phyloP scores from a whole-genome alignment of 495 filamentous ascomycete genomes.

The Bacidia rubella region DNA sequence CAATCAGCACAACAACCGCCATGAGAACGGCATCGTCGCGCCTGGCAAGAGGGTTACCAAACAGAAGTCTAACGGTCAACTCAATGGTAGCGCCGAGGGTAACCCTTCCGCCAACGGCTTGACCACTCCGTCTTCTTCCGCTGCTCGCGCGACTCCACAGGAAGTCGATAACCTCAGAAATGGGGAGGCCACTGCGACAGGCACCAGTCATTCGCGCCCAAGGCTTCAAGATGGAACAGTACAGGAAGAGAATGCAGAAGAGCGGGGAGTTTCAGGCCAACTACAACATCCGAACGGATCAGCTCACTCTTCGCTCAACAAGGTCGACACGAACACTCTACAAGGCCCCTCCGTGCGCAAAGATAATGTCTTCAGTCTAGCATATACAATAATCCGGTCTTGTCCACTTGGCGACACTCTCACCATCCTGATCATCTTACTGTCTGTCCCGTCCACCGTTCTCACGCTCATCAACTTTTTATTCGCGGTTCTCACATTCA shows the following conservation, averaged over 20 bases:
- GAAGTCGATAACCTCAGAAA: slow-evolving; percentile 21
- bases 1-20: slow-evolving; percentile 61
- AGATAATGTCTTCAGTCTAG: slow-evolving; percentile 52
- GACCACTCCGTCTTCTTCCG: slow-evolving; percentile 28
- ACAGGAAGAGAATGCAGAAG: neutral
- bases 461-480: slow-evolving; percentile 84
- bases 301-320: slow-evolving; percentile 36
- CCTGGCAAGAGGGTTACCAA: slow-evolving; percentile 69
- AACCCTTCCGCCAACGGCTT: slow-evolving; percentile 29
- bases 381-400: slow-evolving; percentile 74
- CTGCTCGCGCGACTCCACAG: slow-evolving; percentile 26
- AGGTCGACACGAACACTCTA: slow-evolving; percentile 49
- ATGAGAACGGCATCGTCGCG: slow-evolving; percentile 77
- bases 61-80: slow-evolving; percentile 49
- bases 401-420: slow-evolving; percentile 93
- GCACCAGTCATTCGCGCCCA: neutral
- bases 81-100: slow-evolving; percentile 45
- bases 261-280: slow-evolving; percentile 10
- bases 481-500: slow-evolving; percentile 87
- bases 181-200: slow-evolving; percentile 8
- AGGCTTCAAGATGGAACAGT: neutral
- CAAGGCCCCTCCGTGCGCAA: slow-evolving; percentile 54
- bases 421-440: slow-evolving; percentile 91
- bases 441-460: slow-evolving; percentile 87
- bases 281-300: slow-evolving; percentile 21